Evolutionary conservation across 352 stramenopile species (phyloP).

Genomic region (Phytophthora sojae): DNA sequence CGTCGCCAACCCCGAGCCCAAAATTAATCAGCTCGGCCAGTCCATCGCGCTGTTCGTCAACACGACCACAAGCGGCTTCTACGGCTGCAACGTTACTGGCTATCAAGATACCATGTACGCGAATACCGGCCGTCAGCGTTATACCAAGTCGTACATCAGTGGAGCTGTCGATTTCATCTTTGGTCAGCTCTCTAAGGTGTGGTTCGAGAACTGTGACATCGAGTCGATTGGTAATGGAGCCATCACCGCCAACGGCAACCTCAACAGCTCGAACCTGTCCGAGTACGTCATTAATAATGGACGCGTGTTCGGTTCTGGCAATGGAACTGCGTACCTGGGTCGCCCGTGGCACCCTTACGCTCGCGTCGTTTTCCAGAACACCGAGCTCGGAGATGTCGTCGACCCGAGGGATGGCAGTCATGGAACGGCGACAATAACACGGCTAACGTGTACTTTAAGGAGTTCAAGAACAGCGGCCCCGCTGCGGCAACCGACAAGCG

Average conservation of each 20-base stretch:
- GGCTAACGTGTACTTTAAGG: background rate
- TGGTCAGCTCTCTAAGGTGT: background rate
- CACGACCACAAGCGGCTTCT: background rate
- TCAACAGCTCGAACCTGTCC: background rate
- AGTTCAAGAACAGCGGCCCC: slow-evolving; percentile 6
- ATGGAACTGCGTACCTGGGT: background rate
- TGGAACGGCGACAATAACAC: background rate
- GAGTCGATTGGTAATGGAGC: background rate
- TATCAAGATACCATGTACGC: background rate
- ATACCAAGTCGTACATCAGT: background rate
- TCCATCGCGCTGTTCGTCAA: background rate
- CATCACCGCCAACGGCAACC: slow-evolving; percentile 1
- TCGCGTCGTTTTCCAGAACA: background rate
- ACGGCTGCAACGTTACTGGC: background rate
- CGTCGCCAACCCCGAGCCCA: background rate
- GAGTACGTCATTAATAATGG: slow-evolving; percentile 5
- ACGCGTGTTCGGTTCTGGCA: background rate
- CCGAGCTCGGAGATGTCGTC: background rate
- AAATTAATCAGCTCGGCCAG: background rate
- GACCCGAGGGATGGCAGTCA: background rate
- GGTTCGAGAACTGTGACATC: background rate
- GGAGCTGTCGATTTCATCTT: no score
- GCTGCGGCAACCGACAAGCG: background rate
- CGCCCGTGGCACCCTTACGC: background rate
- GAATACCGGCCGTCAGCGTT: background rate